Evolutionary conservation across 2,329 filamentous ascomycete genomes (phyloP), one percentile per base, ranked within the genome.

Genomic region (Fusarium odoratissimum): DNA sequence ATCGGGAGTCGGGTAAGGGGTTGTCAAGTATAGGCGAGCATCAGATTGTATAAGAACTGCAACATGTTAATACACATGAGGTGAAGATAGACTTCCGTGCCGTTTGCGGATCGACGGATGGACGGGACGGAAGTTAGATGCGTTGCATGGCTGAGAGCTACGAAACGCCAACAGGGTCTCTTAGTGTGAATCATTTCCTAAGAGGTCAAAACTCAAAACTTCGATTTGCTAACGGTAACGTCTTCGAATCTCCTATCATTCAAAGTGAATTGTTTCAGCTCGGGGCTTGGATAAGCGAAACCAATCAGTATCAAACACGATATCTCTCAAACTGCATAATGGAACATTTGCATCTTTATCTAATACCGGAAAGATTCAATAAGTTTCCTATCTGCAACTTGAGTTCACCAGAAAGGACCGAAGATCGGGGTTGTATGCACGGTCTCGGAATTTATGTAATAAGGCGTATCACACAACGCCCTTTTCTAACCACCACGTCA

Each of bases 51-150:
- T n/a, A 49, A n/a, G 23, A 49, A 35, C 3, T 48, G 41, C n/a
- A 21, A 17, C 23, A 6, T 35, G 13, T 48, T 48, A 4, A 57
- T 48, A 35, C 40, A 8, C 2, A 48, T 31, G 31, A 48, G 40
- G 30, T 37, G 17, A 57, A 49, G 54, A 57, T 57, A 57, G 31
- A 21, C 54, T 57, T 49, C 54, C 54, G 54, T 57, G 10, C 40
- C 5, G 23, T 10, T 10, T 37, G 33, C 54, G 54, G 54, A 57
- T 57, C 4, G 19, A 49, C 54, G 54, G 54, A 57, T 48, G 6
- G 14, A 37, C 54, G 54, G 54, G 54, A 57, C 54, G 54, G 54
- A 57, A 37, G 41, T 35, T 28, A 7, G 10, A 17, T 35, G 6
- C 4, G 19, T n/a, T 48, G 11, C 14, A 49, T 57, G 17, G 54